Percentiles rank a stretch among this genome's conserved stretches.
Conservation (phyloP, 2,329 filamentous ascomycete genomes). For the Fusarium sp. region DNA sequence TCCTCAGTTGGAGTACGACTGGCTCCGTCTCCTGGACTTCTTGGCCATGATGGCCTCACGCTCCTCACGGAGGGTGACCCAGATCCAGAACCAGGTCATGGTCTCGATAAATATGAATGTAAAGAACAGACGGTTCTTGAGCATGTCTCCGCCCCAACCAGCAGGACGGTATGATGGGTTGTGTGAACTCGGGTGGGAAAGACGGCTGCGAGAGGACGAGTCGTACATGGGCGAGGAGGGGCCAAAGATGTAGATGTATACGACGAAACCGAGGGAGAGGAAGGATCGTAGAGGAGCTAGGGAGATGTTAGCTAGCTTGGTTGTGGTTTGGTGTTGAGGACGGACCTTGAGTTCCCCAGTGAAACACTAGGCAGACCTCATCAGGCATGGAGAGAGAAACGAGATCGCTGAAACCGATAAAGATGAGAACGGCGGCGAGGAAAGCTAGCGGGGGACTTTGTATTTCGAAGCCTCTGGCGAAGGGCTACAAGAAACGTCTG, state of each 20-base stretch:
- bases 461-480: conserved; percentile 74
- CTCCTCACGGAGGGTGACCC: conserved; percentile 78
- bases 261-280: conserved; percentile 70
- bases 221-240: conserved; percentile 62
- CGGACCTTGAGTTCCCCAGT: conserved; percentile 75
- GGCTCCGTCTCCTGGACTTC: conserved; percentile 50
- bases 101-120: conserved; percentile 88
- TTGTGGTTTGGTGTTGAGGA: conserved; percentile 50
- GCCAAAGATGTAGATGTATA: conserved; percentile 74
- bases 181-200: conserved; percentile 44
- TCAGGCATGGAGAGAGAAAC: conserved; percentile 76
- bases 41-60: conserved; percentile 55
- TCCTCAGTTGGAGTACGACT: conserved; percentile 35
- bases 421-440: conserved; percentile 74
- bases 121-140: conserved; percentile 89
- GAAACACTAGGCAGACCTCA: conserved; percentile 70
- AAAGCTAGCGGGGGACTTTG: conserved; percentile 80
- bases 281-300: conserved; percentile 74
- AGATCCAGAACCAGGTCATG: conserved; percentile 89
- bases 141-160: conserved; percentile 69
- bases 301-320: conserved; percentile 35
- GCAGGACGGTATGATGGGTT: conserved; percentile 54
- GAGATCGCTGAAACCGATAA: conserved; percentile 73
- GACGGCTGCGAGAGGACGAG: conserved; percentile 40
- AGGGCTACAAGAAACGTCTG: conserved; percentile 37